These are phyloP conservation scores for Naumovozyma castellii DNA, from an alignment of 805 yeast genomes.

Conservation along the genomic window DNA sequence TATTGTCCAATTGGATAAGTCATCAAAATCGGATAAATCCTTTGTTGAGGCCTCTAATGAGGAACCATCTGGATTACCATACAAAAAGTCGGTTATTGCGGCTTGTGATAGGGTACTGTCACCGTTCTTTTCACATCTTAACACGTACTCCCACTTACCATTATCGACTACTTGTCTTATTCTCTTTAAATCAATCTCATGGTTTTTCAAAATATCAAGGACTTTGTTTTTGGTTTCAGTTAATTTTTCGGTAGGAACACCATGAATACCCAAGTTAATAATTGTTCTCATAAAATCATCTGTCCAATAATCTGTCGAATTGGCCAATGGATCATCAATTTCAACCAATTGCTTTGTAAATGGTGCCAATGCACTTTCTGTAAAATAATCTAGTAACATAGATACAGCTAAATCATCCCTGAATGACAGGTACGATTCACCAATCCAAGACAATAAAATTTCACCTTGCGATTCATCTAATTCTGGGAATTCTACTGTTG, in stretches of 20 bases:
- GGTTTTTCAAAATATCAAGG: conserved; percentile 43
- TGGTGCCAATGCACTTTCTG: conserved; percentile 69
- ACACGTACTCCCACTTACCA: conserved; percentile 49
- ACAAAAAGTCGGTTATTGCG: conserved; percentile 71
- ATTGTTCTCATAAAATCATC: conserved; percentile 63
- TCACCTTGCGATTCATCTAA: conserved; percentile 80
- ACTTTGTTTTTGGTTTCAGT: conserved; percentile 44
- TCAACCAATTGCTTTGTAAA: conserved; percentile 68
- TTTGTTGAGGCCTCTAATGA: conserved; percentile 48
- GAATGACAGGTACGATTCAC: conserved; percentile 51
- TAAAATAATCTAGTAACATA: conserved; percentile 60
- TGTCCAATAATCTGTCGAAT: conserved; percentile 56
- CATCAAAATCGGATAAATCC: conserved; percentile 45
- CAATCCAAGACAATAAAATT: conserved; percentile 66
- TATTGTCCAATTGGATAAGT: conserved; percentile 48
- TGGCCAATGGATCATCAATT: conserved; percentile 71
- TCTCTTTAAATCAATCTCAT: conserved; percentile 54
- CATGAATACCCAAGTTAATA: conserved; percentile 46
- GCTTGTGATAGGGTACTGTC: conserved; percentile 46
- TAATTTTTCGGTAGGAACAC: conserved; percentile 66
- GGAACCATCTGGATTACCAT: conserved; percentile 57
- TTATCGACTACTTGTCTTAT: conserved; percentile 62
- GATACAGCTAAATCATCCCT: conserved; percentile 59
- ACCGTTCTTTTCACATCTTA: conserved; percentile 55
- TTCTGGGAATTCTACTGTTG: conserved; percentile 74